Conservation (phyloP, 441 rosid species). For the Erysimum cheiri region DNA sequence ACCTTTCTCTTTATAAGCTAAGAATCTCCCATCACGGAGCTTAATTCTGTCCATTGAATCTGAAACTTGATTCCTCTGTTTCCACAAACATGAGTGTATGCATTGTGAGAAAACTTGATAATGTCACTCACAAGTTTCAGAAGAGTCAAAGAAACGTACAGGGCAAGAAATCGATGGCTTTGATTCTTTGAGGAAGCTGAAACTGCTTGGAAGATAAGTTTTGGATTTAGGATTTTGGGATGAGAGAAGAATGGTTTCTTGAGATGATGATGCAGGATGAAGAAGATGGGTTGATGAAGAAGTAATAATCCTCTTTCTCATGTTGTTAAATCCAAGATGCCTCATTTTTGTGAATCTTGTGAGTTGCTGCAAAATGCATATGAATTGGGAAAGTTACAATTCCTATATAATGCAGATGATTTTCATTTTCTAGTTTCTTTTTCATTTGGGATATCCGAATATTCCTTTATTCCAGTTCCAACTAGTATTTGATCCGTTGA, state of each 20-base stretch:
- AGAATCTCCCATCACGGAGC: slow-evolving; percentile 67
- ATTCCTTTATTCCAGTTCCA: slow-evolving; percentile 11
- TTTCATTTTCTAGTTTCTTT: background rate
- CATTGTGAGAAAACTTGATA: too few species aligned
- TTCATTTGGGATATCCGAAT: slow-evolving; percentile 18
- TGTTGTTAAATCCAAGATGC: slow-evolving; percentile 22
- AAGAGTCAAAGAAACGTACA: slow-evolving; percentile 19
- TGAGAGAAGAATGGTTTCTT: slow-evolving; percentile 19
- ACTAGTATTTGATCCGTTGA: background rate
- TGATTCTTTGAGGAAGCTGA: slow-evolving; percentile 24
- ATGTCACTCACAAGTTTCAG: background rate
- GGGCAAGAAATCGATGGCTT: slow-evolving; percentile 26
- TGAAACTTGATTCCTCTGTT: slow-evolving; percentile 25
- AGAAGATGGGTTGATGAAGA: slow-evolving; percentile 8
- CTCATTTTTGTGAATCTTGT: slow-evolving; percentile 5
- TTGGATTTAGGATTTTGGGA: slow-evolving; percentile 19
- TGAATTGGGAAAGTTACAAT: slow-evolving; percentile 3
- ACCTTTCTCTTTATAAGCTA: slow-evolving; percentile 75
- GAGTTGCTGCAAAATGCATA: background rate
- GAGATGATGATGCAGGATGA: slow-evolving; percentile 31
- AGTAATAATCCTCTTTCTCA: slow-evolving; percentile 14
- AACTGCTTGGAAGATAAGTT: slow-evolving; percentile 11
- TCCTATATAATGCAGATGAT: background rate
- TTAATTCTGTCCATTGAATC: slow-evolving; percentile 48
- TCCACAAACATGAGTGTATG: slow-evolving; percentile 6